Base-by-base conservation (phyloP, 768 basidiomycete genomes). In the Tubosaeta brunneosetosa region DNA sequence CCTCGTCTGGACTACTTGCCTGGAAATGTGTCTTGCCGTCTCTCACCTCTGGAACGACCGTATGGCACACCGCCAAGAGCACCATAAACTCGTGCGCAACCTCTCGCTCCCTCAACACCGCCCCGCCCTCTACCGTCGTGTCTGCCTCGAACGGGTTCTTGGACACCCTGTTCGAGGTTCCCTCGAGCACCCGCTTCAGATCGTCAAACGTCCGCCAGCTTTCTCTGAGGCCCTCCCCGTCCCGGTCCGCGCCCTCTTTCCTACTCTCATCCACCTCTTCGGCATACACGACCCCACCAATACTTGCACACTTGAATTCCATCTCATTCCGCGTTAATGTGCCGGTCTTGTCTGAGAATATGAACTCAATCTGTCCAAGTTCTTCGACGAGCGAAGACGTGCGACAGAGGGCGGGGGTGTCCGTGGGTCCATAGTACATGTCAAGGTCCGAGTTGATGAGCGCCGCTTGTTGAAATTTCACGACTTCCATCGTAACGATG, bases 401-500 rank as follows among this genome's bases (percentile, higher is more conserved):
- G n/a, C 95, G 84, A 63, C 97, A 98, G 22, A 98, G 77, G 0
- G 97, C 97, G 0, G 97, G 94, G 0, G 95, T 98, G 66, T 99
- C 97, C 0, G 95, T 97, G 53, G 76, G 84, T 11, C 87, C 83
- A 68, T 98, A 88, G 72, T 99, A 99, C 95, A 99, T 98, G 73
- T 99, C 97, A 47, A 95, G 82, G 70, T 95, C 97, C 25, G 83
- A 93, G 69, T 98, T 99, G 77, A 99, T 99, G 48, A 97, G 80
- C 33, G 91, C 88, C 1, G 97, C 94, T 73, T 98, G 97, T 68
- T 97, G 94, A 64, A 88, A 98, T 69, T 97, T 97, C 74, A 99
- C 97, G 32, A 98, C 89, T 74, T 99, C 97, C 88, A 98, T 98
- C 4, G 97, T 98, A 61, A 99, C 97, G 62, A 98, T 95, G 60